Evolutionary conservation across 345 rosid species (phyloP), one percentile per base, ranked within the genome.

Genomic region (Populus deltoides): DNA sequence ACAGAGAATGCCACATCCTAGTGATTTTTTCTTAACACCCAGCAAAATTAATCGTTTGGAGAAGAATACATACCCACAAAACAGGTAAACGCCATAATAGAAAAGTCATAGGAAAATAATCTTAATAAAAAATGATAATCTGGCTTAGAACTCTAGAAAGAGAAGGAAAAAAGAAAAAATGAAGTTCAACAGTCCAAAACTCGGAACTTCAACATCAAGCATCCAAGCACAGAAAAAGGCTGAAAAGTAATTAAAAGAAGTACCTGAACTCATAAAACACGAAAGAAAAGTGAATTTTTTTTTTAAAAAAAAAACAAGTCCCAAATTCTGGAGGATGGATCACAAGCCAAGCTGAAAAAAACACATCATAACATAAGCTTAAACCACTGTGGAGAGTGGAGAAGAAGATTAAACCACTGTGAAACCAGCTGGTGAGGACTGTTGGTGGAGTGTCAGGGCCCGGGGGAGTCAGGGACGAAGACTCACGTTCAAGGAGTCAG

Each of bases 191-290:
- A 70, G 87, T 86, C 94, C 91, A 88, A 55, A 85, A 83, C 78
- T 71, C 72, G 72, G 79, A 84, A 85, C 85, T 85, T 86, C 84
- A 89, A 83, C 89, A 88, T 85, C 85, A 85, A 77, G 83, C 84
- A 83, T 79, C 84, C 68, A 79, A 80, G 80, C 75, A 78, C 82
- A 70, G 86, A 75, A 84, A 78, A 75, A 82, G 83, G 80, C 90
- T 83, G 90, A 76, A 84, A 86, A 85, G 47, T 74, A 69, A 75
- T 29, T 8, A 84, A 83, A 79, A 81, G 78, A 74, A 82, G 86
- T 70, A 78, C 77, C 83, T 66, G 62, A 77, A 73, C 78, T 66
- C 81, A 65, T 73, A 77, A 57, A 66, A 82, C 9, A 70, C 77
- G 82, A 51, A 55, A 68, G 22, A n/a, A 65, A 36, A 66, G 3